These are phyloP conservation scores for Penicillium verrucosum DNA, from an alignment of 2,329 filamentous ascomycete species.

Conservation along the genomic window DNA sequence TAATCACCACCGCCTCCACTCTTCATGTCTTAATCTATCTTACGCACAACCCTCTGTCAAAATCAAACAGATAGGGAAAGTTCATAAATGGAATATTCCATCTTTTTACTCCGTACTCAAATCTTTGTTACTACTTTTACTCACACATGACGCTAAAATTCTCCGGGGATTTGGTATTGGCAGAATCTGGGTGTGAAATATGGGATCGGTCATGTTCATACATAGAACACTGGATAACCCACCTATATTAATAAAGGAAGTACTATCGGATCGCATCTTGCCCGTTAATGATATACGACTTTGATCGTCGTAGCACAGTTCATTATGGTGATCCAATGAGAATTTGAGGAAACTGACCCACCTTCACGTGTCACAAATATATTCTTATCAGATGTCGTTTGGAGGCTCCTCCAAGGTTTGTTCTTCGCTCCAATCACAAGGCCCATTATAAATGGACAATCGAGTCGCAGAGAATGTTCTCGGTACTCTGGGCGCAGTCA, in stretches of 20 bases:
- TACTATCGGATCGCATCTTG: not conserved
- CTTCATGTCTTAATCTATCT: not conserved
- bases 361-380: not conserved
- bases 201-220: not conserved
- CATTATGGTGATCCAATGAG: not conserved
- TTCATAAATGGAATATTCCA: not conserved
- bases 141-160: not conserved
- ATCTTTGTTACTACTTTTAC: not conserved
- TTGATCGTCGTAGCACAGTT: not conserved
- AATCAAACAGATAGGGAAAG: not conserved
- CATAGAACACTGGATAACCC: not conserved
- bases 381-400: not conserved
- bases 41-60: not conserved
- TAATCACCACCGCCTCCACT: not conserved
- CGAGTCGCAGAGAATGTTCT: slow-evolving; percentile 31
- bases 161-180: not conserved
- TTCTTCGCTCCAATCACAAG: not conserved
- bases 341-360: not conserved
- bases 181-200: not conserved
- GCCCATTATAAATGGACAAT: slow-evolving; percentile 20
- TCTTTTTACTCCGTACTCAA: not conserved
- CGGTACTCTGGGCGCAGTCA: slow-evolving; percentile 31
- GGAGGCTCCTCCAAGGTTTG: not conserved
- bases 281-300: not conserved
- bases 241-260: not conserved